Base-by-base conservation (phyloP, 352 stramenopile species). In the Albugo candida region DNA sequence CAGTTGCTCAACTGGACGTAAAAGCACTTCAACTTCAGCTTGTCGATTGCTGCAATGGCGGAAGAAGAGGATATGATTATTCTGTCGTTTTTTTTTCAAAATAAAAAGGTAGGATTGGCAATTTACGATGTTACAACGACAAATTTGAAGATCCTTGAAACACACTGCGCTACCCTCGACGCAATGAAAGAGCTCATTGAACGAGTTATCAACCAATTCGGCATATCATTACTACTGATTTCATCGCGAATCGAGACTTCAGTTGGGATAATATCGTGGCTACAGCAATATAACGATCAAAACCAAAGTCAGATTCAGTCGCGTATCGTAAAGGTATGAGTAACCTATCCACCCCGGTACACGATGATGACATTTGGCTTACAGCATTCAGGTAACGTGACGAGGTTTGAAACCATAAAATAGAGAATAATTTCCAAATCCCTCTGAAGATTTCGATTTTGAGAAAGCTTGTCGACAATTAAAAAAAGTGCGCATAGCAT, bases 111-210 rank as follows among this genome's bases (percentile, higher is more conserved):
- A 1, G 76, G 76, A 11, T 64, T 82, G 18, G 74, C 76, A 2
- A 82, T 86, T 18, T 92, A 76, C 47, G 73, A 92, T 46, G 71
- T 65, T 0, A 41, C 69, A 19, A 74, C 66, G 16, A 68, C 79
- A n/a, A 66, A 58, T 36, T 41, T 92, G 18, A 81, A 73, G 44
- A 83, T 63, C 1, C 21, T 84, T 48, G 67, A 85, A 21, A 38
- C 81, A 13, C 46, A 53, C 18, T 60, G 84, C 39, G 18, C 42
- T 1, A 59, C 69, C 24, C 12, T 54, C 13, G 49, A 63, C 5
- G 65, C 80, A 10, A 36, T 84, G 16, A 56, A 64, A 17, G 60
- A 81, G 53, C 70, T 87, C 43, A 13, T 24, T 24, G 17, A 24
- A 24, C 38, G 38, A 24, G 38, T 43, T 19, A 24, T 19, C 36